Evolutionary conservation across 73 alveolate species (phyloP).

Genomic region (Durusdinium trenchii): DNA sequence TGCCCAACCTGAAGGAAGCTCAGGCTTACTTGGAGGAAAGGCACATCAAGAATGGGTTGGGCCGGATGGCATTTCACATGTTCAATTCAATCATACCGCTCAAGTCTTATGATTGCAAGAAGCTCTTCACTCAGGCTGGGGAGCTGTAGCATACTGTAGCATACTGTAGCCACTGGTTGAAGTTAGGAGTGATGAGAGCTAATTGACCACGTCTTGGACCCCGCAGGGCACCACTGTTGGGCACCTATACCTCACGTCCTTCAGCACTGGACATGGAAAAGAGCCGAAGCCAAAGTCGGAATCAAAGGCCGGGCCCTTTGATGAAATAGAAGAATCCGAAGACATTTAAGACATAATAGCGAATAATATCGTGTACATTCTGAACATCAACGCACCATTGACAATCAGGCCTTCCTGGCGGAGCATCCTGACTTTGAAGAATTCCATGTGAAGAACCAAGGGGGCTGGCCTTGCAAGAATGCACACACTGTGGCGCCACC

Average conservation of each 20-base stretch:
- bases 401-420: slow-evolving; percentile 49
- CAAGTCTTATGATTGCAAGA: slow-evolving; percentile 60
- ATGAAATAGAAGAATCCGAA: too few relatives aligned
- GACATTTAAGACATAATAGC: too few relatives aligned
- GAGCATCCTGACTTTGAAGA: slow-evolving; percentile 59
- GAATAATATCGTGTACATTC: too few relatives aligned
- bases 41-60: slow-evolving; percentile 59
- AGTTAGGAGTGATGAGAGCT: not conserved
- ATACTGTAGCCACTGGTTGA: not conserved
- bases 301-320: not conserved
- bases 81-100: slow-evolving; percentile 83
- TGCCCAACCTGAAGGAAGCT: slow-evolving; percentile 28
- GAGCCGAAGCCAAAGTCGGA: slow-evolving; percentile 43
- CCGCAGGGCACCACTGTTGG: slow-evolving; percentile 76
- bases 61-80: slow-evolving; percentile 87
- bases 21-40: slow-evolving; percentile 42
- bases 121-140: slow-evolving; percentile 67
- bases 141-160: not conserved
- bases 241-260: slow-evolving; percentile 64
- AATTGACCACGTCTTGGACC: not conserved
- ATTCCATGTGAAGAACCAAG: slow-evolving; percentile 10
- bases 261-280: slow-evolving; percentile 48
- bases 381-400: too few relatives aligned
- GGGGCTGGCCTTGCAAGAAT: slow-evolving; percentile 87
- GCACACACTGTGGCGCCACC: slow-evolving; percentile 63